Evolutionary conservation across 768 basidiomycete genomes (phyloP).

Genomic region (Pulveroboletus sp.): DNA sequence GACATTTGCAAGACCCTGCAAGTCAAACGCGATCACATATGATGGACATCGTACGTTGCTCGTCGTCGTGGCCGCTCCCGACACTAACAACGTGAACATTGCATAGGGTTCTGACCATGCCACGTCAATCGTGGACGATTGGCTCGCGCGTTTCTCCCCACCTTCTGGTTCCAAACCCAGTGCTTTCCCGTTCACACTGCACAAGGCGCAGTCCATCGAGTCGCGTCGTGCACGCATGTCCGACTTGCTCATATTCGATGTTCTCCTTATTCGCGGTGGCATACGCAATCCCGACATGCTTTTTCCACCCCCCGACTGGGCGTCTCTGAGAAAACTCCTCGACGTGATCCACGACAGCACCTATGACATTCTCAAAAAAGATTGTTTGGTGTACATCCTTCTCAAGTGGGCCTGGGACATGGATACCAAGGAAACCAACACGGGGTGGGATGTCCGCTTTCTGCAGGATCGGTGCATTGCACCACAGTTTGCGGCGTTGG

Average conservation of each 20-base stretch:
- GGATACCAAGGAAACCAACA: slow-evolving; percentile 48
- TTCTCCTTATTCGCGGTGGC: slow-evolving; percentile 64
- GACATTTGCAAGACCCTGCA: not conserved
- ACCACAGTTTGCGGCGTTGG: slow-evolving; percentile 69
- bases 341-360: slow-evolving; percentile 55
- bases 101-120: slow-evolving; percentile 16
- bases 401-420: slow-evolving; percentile 78
- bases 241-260: slow-evolving; percentile 70
- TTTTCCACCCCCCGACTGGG: slow-evolving; percentile 65
- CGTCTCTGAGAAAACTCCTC: slow-evolving; percentile 54
- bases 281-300: slow-evolving; percentile 56
- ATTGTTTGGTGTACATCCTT: slow-evolving; percentile 77
- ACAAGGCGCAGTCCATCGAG: slow-evolving; percentile 56
- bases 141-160: slow-evolving; percentile 48
- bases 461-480: slow-evolving; percentile 59
- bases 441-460: slow-evolving; percentile 38
- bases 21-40: slow-evolving; percentile 3
- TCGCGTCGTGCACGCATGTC: slow-evolving; percentile 58
- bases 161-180: slow-evolving; percentile 20
- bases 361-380: slow-evolving; percentile 77
- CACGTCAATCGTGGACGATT: slow-evolving; percentile 19
- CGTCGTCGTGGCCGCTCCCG: not conserved
- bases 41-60: slow-evolving; percentile 30
- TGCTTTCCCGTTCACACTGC: slow-evolving; percentile 59
- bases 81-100: not conserved